phyloP scores from a whole-genome alignment of 768 basidiomycete species.

The Dioszegia hungarica region DNA sequence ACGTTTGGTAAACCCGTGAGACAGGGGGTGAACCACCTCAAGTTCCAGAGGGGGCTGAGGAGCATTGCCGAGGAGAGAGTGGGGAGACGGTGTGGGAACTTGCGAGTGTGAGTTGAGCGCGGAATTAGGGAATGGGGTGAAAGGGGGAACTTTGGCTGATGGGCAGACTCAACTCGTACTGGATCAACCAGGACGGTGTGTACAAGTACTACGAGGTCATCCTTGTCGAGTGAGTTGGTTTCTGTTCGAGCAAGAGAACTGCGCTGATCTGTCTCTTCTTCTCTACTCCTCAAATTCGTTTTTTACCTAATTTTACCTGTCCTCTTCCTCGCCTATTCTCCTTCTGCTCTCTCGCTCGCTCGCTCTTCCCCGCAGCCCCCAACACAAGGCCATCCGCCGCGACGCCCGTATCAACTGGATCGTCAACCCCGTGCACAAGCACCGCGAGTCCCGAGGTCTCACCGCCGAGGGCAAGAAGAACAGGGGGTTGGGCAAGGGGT shows the following conservation, averaged over 20 bases:
- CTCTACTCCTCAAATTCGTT: neutral
- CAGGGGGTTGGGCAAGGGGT: constrained; percentile 94
- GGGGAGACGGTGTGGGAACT: constrained; percentile 88
- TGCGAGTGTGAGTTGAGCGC: constrained; percentile 61
- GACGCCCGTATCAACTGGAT: constrained; percentile 99
- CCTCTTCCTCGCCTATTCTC: constrained; percentile 38
- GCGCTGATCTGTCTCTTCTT: constrained; percentile 4
- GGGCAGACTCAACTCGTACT: constrained; percentile 67
- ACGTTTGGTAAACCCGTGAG: constrained; percentile 98
- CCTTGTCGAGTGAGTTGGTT: constrained; percentile 76
- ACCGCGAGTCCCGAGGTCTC: constrained; percentile 93
- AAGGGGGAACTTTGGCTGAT: constrained; percentile 7
- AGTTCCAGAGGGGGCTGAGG: constrained; percentile 88
- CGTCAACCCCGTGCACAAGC: constrained; percentile 95
- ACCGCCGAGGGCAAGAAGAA: constrained; percentile 97
- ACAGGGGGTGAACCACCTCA: constrained; percentile 97
- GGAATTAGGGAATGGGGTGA: neutral
- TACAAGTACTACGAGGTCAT: constrained; percentile 99
- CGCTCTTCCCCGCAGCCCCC: constrained; percentile 33
- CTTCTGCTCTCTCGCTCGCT: neutral
- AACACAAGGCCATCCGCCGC: constrained; percentile 68
- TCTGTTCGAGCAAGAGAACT: neutral
- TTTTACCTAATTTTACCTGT: neutral
- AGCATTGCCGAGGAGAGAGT: constrained; percentile 97
- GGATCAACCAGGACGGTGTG: constrained; percentile 98